A percentile compares a stretch with the other conserved stretches of the same genome.
Evolutionary conservation across 2,329 filamentous ascomycete species (phyloP).

Genomic region (Aspergillus fumigatiaffinis): DNA sequence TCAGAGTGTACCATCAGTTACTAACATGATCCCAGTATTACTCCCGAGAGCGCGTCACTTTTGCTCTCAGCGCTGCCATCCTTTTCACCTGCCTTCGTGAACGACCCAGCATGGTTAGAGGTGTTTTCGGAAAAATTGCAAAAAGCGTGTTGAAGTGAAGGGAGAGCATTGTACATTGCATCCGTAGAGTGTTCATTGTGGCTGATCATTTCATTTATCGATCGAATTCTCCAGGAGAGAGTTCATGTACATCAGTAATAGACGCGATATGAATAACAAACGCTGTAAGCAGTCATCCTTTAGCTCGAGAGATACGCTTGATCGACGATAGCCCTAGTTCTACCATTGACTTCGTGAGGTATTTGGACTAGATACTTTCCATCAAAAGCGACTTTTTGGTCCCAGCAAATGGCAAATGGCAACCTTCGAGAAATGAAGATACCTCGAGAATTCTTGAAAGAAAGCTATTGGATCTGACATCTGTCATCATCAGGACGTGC

Average conservation of each 20-base stretch:
- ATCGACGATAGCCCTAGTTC: neutral
- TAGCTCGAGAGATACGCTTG: neutral
- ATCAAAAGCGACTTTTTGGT: neutral
- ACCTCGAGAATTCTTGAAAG: neutral
- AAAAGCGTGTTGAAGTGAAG: conserved; percentile 23
- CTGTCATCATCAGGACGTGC: neutral
- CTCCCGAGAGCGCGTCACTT: conserved; percentile 64
- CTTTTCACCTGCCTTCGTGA: conserved; percentile 66
- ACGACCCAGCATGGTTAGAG: conserved; percentile 60
- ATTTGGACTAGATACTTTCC: neutral
- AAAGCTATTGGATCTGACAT: neutral
- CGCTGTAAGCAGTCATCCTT: neutral
- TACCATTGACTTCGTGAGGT: neutral
- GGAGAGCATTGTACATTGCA: neutral
- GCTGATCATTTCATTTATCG: neutral
- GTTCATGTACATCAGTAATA: neutral
- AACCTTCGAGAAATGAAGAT: too few species aligned
- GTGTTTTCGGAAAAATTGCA: conserved; percentile 60
- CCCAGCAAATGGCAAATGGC: neutral
- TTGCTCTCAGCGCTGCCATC: conserved; percentile 64
- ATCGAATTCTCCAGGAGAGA: neutral
- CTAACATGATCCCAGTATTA: conserved; percentile 46
- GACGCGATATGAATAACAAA: neutral
- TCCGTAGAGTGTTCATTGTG: neutral
- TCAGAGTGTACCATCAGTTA: neutral